Percentiles rank a stretch among this genome's conserved stretches.
Evolutionary conservation across 108 stramenopile species (phyloP).

Genomic region (Cyclotella distinguenda): DNA sequence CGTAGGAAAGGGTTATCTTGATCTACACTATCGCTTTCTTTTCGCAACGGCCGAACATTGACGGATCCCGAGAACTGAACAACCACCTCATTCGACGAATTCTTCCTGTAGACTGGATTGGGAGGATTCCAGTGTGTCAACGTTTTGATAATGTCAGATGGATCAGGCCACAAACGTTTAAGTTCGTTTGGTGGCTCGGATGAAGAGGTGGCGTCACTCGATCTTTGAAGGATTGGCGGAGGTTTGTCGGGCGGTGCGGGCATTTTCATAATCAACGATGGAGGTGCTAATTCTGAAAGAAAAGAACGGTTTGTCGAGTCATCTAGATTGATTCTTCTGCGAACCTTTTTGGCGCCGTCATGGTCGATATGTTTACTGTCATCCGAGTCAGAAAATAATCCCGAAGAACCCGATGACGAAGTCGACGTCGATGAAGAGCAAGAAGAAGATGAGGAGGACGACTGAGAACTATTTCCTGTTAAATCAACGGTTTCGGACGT

Average conservation of each 20-base stretch:
- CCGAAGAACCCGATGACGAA: slow-evolving; percentile 14
- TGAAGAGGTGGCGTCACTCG: neutral
- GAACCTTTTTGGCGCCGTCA: neutral
- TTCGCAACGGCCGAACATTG: slow-evolving; percentile 1
- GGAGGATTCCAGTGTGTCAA: slow-evolving; percentile 43
- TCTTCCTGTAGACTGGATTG: neutral
- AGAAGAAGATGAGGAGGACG: slow-evolving; percentile 22
- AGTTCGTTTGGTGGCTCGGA: slow-evolving; percentile 14
- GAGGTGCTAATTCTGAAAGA: no score
- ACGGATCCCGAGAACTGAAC: slow-evolving; percentile 34
- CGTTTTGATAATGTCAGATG: slow-evolving; percentile 41
- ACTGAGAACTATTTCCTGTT: neutral
- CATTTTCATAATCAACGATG: no score
- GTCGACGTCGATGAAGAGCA: slow-evolving; percentile 1
- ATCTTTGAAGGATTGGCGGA: neutral
- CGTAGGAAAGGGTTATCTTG: slow-evolving; percentile 5
- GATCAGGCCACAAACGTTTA: slow-evolving; percentile 42
- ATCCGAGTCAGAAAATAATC: slow-evolving; percentile 3
- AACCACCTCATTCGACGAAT: neutral
- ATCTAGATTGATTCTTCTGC: neutral
- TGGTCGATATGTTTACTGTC: neutral
- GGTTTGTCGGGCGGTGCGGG: neutral
- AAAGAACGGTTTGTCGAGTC: neutral
- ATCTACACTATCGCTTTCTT: neutral
- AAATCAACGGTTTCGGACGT: no score